phyloP scores from a whole-genome alignment of 495 filamentous ascomycete genomes.

The Hyaloscypha bicolor region DNA sequence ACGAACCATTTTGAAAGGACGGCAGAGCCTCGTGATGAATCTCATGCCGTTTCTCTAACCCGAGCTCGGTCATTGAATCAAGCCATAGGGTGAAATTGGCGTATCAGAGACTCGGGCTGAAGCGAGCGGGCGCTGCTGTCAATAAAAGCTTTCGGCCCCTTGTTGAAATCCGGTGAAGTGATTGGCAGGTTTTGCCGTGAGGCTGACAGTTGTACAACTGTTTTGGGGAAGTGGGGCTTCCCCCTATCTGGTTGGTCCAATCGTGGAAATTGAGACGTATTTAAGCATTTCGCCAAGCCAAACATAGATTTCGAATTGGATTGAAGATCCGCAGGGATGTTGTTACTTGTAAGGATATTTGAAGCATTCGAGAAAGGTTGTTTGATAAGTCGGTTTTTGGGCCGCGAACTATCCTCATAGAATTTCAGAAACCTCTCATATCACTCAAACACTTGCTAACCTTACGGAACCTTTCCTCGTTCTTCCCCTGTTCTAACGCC shows the following conservation, averaged over 20 bases:
- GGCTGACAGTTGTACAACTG: neutral
- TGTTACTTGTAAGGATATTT: too few species aligned
- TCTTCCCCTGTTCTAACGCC: too few species aligned
- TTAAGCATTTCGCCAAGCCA: too few species aligned
- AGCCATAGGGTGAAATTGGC: neutral
- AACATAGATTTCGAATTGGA: too few species aligned
- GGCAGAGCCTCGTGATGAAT: neutral
- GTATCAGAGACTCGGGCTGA: slow-evolving; percentile 1
- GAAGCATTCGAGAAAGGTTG: too few species aligned
- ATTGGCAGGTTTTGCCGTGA: slow-evolving; percentile 5
- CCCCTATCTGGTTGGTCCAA: neutral
- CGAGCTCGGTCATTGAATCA: neutral
- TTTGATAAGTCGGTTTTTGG: too few species aligned
- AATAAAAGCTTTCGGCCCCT: slow-evolving; percentile 4
- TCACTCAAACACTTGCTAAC: too few species aligned
- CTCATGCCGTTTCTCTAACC: neutral
- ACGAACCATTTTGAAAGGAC: neutral
- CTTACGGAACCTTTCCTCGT: too few species aligned
- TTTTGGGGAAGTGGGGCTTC: neutral
- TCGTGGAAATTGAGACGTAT: neutral
- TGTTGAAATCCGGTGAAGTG: neutral
- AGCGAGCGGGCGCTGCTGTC: neutral
- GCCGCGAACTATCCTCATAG: too few species aligned
- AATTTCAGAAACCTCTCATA: too few species aligned
- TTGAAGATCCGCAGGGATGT: too few species aligned